A percentile compares a stretch with the other conserved stretches of the same genome.
These are phyloP conservation scores for Hygrophorus pudorinus DNA, from an alignment of 768 basidiomycete species.

Conservation along the genomic window DNA sequence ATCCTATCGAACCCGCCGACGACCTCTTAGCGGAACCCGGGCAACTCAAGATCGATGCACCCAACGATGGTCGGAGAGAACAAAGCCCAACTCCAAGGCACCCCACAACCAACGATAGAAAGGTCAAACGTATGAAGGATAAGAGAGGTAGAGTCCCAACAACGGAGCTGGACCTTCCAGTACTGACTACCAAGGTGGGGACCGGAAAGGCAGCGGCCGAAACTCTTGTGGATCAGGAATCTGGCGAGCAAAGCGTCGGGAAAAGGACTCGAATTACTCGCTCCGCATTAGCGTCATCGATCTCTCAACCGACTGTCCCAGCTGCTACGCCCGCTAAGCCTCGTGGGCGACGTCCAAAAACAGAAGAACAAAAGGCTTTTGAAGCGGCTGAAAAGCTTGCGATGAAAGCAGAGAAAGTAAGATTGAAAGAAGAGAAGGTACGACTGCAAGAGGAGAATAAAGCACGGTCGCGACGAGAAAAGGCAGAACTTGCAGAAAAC, in stretches of 20 bases:
- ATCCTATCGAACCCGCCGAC: constrained; percentile 32
- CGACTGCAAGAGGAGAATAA: constrained; percentile 7
- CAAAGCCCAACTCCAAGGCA: background rate
- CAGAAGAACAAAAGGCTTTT: constrained; percentile 13
- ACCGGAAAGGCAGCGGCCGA: too few species aligned
- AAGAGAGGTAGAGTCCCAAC: too few species aligned
- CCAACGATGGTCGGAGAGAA: constrained; percentile 4
- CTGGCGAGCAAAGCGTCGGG: too few species aligned
- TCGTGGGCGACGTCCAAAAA: constrained; percentile 16
- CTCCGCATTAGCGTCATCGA: background rate
- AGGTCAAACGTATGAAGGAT: too few species aligned
- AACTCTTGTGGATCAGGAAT: too few species aligned
- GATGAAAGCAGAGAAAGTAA: constrained; percentile 10
- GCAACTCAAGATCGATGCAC: background rate
- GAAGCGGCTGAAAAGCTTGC: constrained; percentile 9
- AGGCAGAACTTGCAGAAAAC: constrained; percentile 2
- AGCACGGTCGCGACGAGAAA: constrained; percentile 3
- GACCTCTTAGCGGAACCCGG: constrained; percentile 14
- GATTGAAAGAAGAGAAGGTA: background rate
- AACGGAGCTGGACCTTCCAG: too few species aligned
- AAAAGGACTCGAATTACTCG: too few species aligned
- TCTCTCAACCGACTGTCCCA: constrained; percentile 7
- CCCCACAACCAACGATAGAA: background rate
- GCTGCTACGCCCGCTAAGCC: background rate
- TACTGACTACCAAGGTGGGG: too few species aligned